Conservation (phyloP, 1,139 yeast genomes). For the Saccharomyces pastorianus region DNA sequence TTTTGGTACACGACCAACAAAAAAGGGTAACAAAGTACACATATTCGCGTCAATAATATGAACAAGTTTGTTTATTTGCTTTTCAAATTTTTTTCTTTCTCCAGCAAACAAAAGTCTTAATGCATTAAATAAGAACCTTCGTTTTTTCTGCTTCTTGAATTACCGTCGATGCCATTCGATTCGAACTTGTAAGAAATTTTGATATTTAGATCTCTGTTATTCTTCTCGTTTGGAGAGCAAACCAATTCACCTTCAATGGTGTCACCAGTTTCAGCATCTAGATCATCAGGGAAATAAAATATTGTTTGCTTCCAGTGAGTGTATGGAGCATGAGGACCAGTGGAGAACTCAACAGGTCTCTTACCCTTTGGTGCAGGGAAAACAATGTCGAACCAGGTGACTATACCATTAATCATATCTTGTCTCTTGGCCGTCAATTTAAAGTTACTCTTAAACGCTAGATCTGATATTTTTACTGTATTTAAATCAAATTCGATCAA, state of each 20-base stretch:
- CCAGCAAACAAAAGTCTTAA: slow-evolving; percentile 9
- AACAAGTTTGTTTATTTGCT: not conserved
- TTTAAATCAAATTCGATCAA: slow-evolving; percentile 81
- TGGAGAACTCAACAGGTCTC: slow-evolving; percentile 57
- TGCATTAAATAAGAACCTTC: slow-evolving; percentile 29
- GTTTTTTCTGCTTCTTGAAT: slow-evolving; percentile 41
- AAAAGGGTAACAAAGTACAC: not conserved
- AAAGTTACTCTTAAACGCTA: slow-evolving; percentile 65
- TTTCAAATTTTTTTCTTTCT: not conserved
- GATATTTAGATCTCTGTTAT: slow-evolving; percentile 82
- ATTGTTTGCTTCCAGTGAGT: slow-evolving; percentile 98
- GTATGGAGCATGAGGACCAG: slow-evolving; percentile 75
- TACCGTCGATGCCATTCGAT: slow-evolving; percentile 45
- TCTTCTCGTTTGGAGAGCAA: slow-evolving; percentile 64
- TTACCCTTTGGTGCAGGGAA: slow-evolving; percentile 54
- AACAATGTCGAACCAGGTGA: slow-evolving; percentile 92
- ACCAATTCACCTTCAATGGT: slow-evolving; percentile 60
- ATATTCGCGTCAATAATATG: not conserved
- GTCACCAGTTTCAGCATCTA: slow-evolving; percentile 75
- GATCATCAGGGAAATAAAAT: slow-evolving; percentile 77
- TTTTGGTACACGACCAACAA: not conserved
- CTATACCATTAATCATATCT: slow-evolving; percentile 80
- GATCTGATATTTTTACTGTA: slow-evolving; percentile 75
- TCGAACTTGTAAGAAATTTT: slow-evolving; percentile 47
- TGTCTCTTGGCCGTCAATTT: slow-evolving; percentile 63